Base-by-base conservation (phyloP, 192 early-diverging fungal genomes). In the Coemansia sp. region DNA sequence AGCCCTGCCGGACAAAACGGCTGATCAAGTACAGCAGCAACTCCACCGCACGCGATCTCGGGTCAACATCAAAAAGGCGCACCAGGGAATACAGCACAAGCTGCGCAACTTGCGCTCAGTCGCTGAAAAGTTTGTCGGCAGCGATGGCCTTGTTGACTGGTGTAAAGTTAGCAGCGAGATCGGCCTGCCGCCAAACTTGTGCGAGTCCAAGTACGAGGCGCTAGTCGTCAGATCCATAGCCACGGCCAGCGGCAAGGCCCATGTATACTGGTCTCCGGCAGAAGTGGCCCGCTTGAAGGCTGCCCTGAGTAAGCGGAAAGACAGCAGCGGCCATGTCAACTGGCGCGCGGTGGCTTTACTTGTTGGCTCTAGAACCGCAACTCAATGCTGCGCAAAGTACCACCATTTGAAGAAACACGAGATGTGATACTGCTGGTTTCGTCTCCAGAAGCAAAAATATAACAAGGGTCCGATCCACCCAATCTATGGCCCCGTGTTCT, bases 61-160 rank as follows among this genome's bases (percentile, higher is more conserved):
- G 8, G n/a, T 60, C 17, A 42, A 12, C 58, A 32, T 9, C 4
- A 3, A 8, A 0, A 41, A 32, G 2, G 1, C 19, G 9, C 26
- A 34, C 26, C 27, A 46, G 32, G 29, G 42, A 4, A 14, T 35
- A 2, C 14, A 19, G 15, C 1, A 22, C 10, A 19, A 46, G 9
- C 17, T 15, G 8, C 29, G 41, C 17, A 19, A 26, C 1, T 39
- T 60, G 18, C 10, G 15, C 15, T 17, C 22, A 8, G 40, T 26
- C 12, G 58, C 46, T 18, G 18, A 46, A 14, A 32, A 35, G 15
- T 27, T 14, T 7, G 21, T 18, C 9, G 32, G 32, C 18, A 26
- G 40, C 32, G 11, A 54, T 15, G 58, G 58, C n/a, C 1, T 26
- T 3, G 32, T 60, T 8, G 58, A 60, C 7, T 60, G 58, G 58